Evolutionary conservation across 495 filamentous ascomycete species (phyloP), one percentile per base, ranked within the genome.

Genomic region (Penicillium ochrochloron): DNA sequence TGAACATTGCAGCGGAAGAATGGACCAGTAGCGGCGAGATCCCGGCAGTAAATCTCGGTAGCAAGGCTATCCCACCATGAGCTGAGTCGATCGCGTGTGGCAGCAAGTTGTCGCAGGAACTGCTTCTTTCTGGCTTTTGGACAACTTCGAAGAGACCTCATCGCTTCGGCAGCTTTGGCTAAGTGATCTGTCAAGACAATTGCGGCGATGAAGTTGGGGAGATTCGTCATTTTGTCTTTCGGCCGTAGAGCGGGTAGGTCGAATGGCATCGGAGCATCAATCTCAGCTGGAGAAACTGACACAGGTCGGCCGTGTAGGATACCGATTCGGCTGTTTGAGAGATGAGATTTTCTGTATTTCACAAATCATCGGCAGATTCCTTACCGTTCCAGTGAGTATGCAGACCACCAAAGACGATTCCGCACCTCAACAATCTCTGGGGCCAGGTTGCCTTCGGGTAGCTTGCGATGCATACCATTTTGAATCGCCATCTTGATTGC

Each of bases 381-480:
- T 4, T 48, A 48, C 44, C 44, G 44, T 48, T 48, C 44, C 44
- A 48, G 23, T 4, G 44, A 48, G 44, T 48, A 48, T 48, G 44
- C 44, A 25, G 44, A 48, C 44, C 44, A 48, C 44, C 44, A 48
- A 48, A 48, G 44, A 2, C 44, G 44, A 48, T 48, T 25, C 14
- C 44, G 44, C 44, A 48, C 21, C 21, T 48, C 44, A 21, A 10
- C 44, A 48, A 48, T 48, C 44, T 48, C 44, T 11, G 44, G 44
- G 19, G 44, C 44, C 10, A 48, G 15, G 1, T 23, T 48, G 10
- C 44, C 44, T n/a, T 48, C 44, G 11, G 44, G 44, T 25, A 48
- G 44, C 44, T 48, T 48, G 44, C 44, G 44, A 25, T 48, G 44
- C 44, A 48, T 48, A 3, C 44, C 44, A 48, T 48, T 48, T n/a